phyloP scores from a whole-genome alignment of 768 basidiomycete species.

The Naganishia kalamii region DNA sequence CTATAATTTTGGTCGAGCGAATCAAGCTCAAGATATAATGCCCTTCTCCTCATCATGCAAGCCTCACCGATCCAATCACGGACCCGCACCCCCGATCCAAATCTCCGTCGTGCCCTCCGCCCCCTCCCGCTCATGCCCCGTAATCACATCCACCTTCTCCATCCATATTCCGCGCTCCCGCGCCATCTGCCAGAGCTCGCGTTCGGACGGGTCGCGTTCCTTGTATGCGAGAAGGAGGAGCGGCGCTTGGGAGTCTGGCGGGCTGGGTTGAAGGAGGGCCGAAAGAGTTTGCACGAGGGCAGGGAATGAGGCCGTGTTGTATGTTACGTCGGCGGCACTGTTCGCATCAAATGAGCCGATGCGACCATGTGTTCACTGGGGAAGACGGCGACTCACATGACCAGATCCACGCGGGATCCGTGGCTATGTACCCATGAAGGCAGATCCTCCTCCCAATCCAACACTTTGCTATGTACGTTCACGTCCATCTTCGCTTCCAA shows the following conservation, averaged over 20 bases:
- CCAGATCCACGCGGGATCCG: constrained; percentile 49
- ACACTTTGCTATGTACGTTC: constrained; percentile 47
- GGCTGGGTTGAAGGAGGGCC: constrained; percentile 49
- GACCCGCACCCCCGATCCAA: constrained; percentile 24
- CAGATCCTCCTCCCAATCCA: constrained; percentile 75
- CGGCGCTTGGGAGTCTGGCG: constrained; percentile 41
- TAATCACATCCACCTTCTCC: constrained; percentile 53
- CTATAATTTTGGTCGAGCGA: no score
- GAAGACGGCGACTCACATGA: constrained; percentile 62
- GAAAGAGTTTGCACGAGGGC: constrained; percentile 65
- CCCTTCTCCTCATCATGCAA: no score
- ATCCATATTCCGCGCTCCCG: constrained; percentile 56
- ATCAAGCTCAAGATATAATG: no score
- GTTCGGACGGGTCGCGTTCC: constrained; percentile 70
- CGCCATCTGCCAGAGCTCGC: constrained; percentile 65
- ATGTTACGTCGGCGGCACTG: constrained; percentile 89
- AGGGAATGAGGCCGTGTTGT: constrained; percentile 80
- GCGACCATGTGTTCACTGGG: background rate
- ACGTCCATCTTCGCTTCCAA: background rate
- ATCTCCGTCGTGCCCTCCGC: constrained; percentile 9
- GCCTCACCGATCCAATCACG: no score
- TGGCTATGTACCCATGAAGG: constrained; percentile 45
- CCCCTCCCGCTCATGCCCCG: constrained; percentile 54
- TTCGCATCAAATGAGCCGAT: background rate
- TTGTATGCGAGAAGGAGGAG: constrained; percentile 74